Evolutionary conservation across 1,139 yeast species (phyloP), one percentile per base, ranked within the genome.

Genomic region (Torulaspora globosa): DNA sequence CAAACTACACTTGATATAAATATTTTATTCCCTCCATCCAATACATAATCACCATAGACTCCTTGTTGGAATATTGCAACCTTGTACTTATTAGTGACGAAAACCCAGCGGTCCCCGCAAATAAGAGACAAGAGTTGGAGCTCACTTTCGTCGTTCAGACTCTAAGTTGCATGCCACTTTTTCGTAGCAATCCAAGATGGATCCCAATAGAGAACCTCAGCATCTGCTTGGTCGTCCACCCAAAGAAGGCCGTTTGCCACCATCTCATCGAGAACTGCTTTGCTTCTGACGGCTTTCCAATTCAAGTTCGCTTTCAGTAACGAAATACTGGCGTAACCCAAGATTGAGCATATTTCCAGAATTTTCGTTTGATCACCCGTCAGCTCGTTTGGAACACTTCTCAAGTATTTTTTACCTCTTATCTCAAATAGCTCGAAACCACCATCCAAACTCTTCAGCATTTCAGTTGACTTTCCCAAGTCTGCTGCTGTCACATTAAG

Each of bases 241-340:
- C 97, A 89, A 21, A 89, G 69, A 41, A 87, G 71, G 9, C 97
- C 96, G 41, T 76, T 76, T 60, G 84, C 73, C 2, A 88, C 83
- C 87, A 89, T 82, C 48, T 85, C 94, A 39, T 84, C 82, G 15
- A 90, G 64, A 9, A 82, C 84, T 0, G 81, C 69, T 52, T 74
- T 73, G 48, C 87, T 75, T 46, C 96, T 70, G 1, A 76, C 70
- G 9, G 62, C 62, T 46, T 76, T 79, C 97, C 97, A 89, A 2
- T 73, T 74, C 50, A 80, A 75, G 58, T 89, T 89, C 59, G 84
- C 96, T 11, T 73, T 66, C 41, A 90, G 65, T 41, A 88, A 65
- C 5, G 80, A 67, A 16, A 73, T 71, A 2, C 89, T 78, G 1
- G 87, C 89, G 59, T 71, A 85, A 3, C 81, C 81, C 21, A 92